A percentile compares a stretch with the other conserved stretches of the same genome.
These are phyloP conservation scores for Botrytis squamosa DNA, from an alignment of 2,329 filamentous ascomycete genomes.

Conservation along the genomic window DNA sequence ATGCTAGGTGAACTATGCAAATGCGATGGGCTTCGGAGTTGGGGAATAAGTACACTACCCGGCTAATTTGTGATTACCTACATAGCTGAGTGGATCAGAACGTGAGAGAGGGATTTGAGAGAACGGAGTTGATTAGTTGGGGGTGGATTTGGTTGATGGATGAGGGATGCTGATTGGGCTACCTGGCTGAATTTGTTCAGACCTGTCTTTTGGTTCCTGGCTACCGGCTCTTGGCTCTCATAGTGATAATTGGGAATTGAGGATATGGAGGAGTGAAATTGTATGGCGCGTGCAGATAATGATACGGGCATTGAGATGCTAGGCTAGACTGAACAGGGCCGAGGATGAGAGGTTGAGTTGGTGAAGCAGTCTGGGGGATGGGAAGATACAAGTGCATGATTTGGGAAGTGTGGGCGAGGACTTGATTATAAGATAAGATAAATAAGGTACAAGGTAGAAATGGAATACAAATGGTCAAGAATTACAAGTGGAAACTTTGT, in stretches of 20 bases:
- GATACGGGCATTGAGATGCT: background rate
- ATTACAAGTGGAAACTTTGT: background rate
- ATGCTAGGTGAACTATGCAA: background rate
- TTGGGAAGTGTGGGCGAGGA: background rate
- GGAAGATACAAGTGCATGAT: background rate
- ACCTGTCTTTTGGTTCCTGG: background rate
- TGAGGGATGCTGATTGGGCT: background rate
- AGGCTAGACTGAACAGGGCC: background rate
- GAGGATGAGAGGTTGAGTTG: background rate
- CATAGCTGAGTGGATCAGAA: background rate
- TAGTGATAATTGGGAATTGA: background rate
- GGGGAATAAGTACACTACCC: background rate
- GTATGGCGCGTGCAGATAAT: background rate
- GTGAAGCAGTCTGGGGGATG: background rate
- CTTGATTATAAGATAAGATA: conserved; percentile 12
- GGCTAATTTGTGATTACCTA: conserved; percentile 8
- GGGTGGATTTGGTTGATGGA: background rate
- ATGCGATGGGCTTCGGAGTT: background rate
- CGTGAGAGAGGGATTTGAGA: background rate
- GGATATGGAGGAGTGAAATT: background rate
- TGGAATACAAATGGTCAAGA: conserved; percentile 10
- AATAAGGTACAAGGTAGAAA: conserved; percentile 3
- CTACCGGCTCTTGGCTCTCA: background rate
- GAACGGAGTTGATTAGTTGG: background rate
- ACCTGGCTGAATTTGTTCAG: background rate